Base-by-base conservation (phyloP, 306 rosid genomes). In the Cucurbita maxima region DNA sequence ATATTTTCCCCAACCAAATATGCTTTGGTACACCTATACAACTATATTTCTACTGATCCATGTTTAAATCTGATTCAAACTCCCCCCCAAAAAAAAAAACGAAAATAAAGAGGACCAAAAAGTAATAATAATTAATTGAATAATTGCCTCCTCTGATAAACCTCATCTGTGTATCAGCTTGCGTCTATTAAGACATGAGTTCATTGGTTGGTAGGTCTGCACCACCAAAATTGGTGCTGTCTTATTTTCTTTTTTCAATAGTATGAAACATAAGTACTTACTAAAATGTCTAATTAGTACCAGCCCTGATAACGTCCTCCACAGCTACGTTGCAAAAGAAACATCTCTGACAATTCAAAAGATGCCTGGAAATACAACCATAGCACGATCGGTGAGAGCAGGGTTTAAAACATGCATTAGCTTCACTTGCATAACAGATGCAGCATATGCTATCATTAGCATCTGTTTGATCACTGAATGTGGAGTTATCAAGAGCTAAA, bases 301-400 rank as follows among this genome's bases (percentile, higher is more conserved):
- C 74, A 73, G 86, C 73, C 80, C 82, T 84, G 83, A 75, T 77
- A 68, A 94, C 88, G 30, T 84, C 87, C 10, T 83, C 57, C 4
- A 94, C 96, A n/a, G 88, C 79, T 54, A 92, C 84, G 19, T 94
- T 94, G 92, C 99, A 94, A 80, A 94, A 94, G 94, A 94, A 94
- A 82, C 99, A 94, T 82, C 99, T 87, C 69, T 91, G 92, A 83
- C 96, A 94, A 76, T 94, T 94, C 89, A 94, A 84, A 70, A 94
- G 96, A 88, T 94, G 99, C 79, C 99, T 83, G 47, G 92, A 89
- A 80, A 94, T 88, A 78, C 99, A 94, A 79, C 97, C 96, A 58
- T 85, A 87, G 80, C 99, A 94, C 68, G 96, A 94, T 79, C 80
- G 83, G 74, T 94, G 99, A 12, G 86, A 88, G 81, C 99, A 91